Evolutionary conservation across 345 rosid genomes (phyloP), one percentile per base, ranked within the genome.

Genomic region (Ailanthus altissimus): DNA sequence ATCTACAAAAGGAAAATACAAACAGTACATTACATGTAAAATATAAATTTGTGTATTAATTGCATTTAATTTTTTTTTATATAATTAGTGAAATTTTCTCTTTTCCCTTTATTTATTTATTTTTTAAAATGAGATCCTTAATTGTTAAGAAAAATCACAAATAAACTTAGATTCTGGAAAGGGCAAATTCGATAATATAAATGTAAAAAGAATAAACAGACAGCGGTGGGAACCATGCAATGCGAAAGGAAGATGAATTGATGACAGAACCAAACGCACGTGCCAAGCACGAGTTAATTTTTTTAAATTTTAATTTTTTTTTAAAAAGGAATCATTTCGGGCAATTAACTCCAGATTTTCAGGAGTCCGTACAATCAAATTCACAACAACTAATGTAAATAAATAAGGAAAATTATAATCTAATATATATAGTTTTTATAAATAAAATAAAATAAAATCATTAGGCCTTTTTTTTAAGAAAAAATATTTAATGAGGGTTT

Each of bases 321-420:
- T 56, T 2, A 0, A 20, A n/a, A n/a, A n/a, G n/a, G 7, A 2
- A 43, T 4, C 12, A 20, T 15, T 42, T 57, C 14, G 14, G 59
- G 21, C 20, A 72, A 43, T 42, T 6, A 36, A 14, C 70, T 76
- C 84, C 81, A 40, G 65, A 75, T 73, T 73, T 81, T 76, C 69
- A 23, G 87, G 87, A 81, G 57, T 76, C 82, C 79, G 80, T 78
- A 78, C 76, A 70, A 21, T 20, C 8, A 21, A 12, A 56, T 8
- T 32, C 66, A 25, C 13, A 21, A 40, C 1, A 25, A 21, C 6
- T 46, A 21, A 57, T 57, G 28, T 56, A 14, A 32, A 28, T 28
- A 61, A 25, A 59, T 14, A 12, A 11, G 15, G 3, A 14, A 18
- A 18, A 51, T 51, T 32, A 32, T 32, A 32, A 32, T 32, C 3